These are phyloP conservation scores for Didymella exigua DNA, from an alignment of 2,329 filamentous ascomycete genomes.

Conservation along the genomic window DNA sequence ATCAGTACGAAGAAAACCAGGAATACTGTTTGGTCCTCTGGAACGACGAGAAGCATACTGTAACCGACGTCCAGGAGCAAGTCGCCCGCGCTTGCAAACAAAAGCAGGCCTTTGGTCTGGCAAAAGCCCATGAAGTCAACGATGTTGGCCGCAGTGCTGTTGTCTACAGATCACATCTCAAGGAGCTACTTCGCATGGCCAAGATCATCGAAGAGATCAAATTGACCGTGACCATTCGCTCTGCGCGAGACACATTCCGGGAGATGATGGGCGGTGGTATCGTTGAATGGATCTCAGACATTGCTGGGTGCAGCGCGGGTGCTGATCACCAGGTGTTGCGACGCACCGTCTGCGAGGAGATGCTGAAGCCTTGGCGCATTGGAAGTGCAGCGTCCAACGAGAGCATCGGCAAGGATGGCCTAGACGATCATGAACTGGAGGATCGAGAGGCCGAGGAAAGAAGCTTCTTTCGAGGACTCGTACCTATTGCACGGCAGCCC, in stretches of 20 bases:
- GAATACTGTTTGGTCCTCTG: conserved; percentile 88
- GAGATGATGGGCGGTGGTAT: conserved; percentile 99
- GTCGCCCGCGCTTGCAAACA: conserved; percentile 87
- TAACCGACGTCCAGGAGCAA: conserved; percentile 87
- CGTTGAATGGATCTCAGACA: conserved; percentile 93
- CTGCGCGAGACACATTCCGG: conserved; percentile 90
- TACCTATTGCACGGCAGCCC: conserved; percentile 35
- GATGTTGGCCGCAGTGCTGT: conserved; percentile 85
- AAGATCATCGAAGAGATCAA: conserved; percentile 93
- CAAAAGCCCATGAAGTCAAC: conserved; percentile 86
- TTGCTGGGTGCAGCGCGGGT: conserved; percentile 85
- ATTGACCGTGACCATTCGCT: conserved; percentile 92
- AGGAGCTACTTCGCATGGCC: conserved; percentile 75
- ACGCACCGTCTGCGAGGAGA: conserved; percentile 84
- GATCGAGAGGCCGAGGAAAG: conserved; percentile 55
- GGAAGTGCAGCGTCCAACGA: conserved; percentile 84
- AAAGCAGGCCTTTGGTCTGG: conserved; percentile 68
- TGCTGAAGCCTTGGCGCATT: conserved; percentile 83
- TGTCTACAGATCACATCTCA: conserved; percentile 74
- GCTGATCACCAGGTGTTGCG: conserved; percentile 79
- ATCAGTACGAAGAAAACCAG: conserved; percentile 65
- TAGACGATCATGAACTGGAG: conserved; percentile 78
- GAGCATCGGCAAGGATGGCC: conserved; percentile 74
- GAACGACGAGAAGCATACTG: conserved; percentile 99
- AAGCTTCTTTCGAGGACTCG: conserved; percentile 34